These are phyloP conservation scores for Blastomyces gilchristii DNA, from an alignment of 2,329 filamentous ascomycete species.

Conservation along the genomic window DNA sequence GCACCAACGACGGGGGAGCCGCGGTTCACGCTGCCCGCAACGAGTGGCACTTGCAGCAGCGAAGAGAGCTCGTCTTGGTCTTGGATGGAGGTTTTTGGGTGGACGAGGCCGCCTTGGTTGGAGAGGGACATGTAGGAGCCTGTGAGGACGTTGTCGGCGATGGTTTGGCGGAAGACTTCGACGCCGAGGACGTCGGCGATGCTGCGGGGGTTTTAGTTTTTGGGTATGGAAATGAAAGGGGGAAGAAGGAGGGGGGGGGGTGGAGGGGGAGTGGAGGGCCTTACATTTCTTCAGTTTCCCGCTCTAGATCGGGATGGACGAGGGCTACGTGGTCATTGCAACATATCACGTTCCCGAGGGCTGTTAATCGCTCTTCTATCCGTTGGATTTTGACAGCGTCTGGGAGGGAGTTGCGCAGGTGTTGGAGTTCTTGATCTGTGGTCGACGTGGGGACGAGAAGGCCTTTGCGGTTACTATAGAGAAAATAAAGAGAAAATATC, in stretches of 20 bases:
- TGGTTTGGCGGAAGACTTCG: conserved; percentile 65
- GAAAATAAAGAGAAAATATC: neutral
- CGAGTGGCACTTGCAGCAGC: conserved; percentile 87
- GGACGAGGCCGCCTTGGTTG: conserved; percentile 93
- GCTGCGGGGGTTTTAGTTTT: conserved; percentile 16
- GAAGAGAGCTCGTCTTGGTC: conserved; percentile 96
- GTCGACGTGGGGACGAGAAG: conserved; percentile 92
- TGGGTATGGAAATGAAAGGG: neutral
- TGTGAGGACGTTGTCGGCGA: conserved; percentile 93
- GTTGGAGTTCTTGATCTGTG: conserved; percentile 95
- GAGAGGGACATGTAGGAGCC: conserved; percentile 93
- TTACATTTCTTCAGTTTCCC: conserved; percentile 90
- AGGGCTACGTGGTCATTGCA: conserved; percentile 95
- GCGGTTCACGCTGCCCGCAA: conserved; percentile 87
- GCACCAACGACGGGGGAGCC: conserved; percentile 92
- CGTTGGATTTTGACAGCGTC: conserved; percentile 89
- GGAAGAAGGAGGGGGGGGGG: neutral
- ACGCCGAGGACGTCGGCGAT: conserved; percentile 74
- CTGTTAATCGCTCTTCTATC: conserved; percentile 93
- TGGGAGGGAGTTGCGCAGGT: conserved; percentile 88
- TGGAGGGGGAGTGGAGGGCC: conserved; percentile 7
- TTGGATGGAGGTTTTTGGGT: conserved; percentile 92
- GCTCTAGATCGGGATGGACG: conserved; percentile 90
- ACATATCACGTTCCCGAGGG: conserved; percentile 93
- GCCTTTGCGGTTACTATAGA: conserved; percentile 75